These are phyloP conservation scores for Globisporangium camurandrum DNA, from an alignment of 352 stramenopile genomes.

Conservation along the genomic window DNA sequence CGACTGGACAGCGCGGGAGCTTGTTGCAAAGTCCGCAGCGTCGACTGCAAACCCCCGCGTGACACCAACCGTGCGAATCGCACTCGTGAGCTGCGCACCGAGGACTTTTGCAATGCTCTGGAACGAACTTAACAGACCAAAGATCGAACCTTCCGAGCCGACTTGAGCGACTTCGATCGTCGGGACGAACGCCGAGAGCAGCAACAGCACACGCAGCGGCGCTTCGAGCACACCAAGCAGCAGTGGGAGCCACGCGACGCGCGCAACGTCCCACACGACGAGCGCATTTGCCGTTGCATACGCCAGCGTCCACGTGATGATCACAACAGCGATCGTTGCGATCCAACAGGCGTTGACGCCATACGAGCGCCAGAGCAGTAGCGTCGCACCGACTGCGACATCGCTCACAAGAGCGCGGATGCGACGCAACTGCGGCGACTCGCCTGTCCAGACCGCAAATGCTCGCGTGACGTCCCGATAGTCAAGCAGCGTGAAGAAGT, in stretches of 20 bases:
- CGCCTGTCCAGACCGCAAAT: slow-evolving; percentile 17
- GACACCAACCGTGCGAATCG: slow-evolving; percentile 4
- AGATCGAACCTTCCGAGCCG: slow-evolving; percentile 36
- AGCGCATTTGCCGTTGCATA: slow-evolving; percentile 14
- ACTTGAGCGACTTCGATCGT: slow-evolving; percentile 34
- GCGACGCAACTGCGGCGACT: slow-evolving; percentile 9
- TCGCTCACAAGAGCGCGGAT: slow-evolving; percentile 17
- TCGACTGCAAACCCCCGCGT: slow-evolving; percentile 9
- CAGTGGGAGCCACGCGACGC: slow-evolving; percentile 17
- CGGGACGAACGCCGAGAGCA: slow-evolving; percentile 29
- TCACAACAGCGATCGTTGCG: slow-evolving; percentile 6
- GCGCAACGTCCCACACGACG: slow-evolving; percentile 16
- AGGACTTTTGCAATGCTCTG: slow-evolving; percentile 29
- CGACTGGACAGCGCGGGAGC: not conserved
- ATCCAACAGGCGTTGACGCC: slow-evolving; percentile 20
- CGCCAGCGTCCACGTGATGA: slow-evolving; percentile 12
- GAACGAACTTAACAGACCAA: slow-evolving; percentile 24
- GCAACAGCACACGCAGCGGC: slow-evolving; percentile 17
- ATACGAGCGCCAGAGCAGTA: slow-evolving; percentile 17
- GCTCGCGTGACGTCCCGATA: slow-evolving; percentile 14
- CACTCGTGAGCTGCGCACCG: slow-evolving; percentile 14
- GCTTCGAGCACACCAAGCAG: slow-evolving; percentile 14
- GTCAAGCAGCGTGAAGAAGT: slow-evolving; percentile 30
- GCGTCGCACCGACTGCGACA: slow-evolving; percentile 11
- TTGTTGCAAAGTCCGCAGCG: slow-evolving; percentile 1